These are phyloP conservation scores for Maudiozyma serrabonitensis DNA, from an alignment of 805 yeast species.

Conservation along the genomic window DNA sequence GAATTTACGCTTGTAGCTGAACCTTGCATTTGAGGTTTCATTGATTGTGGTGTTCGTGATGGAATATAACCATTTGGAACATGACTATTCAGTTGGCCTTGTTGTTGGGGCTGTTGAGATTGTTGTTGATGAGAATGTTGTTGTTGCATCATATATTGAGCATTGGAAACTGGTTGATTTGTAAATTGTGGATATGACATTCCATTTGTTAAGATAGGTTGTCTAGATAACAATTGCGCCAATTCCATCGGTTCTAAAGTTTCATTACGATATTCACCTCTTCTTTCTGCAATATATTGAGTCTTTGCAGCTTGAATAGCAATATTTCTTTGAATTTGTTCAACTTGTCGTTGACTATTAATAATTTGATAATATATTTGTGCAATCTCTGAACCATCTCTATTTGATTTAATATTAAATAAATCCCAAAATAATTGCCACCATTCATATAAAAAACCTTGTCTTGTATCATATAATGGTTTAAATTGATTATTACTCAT, in stretches of 20 bases:
- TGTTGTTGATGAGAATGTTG: neutral
- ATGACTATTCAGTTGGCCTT: neutral
- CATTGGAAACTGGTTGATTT: neutral
- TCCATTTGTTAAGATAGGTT: neutral
- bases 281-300: conserved; percentile 34
- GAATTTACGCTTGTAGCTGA: neutral
- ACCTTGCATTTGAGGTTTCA: neutral
- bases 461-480: conserved; percentile 58
- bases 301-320: conserved; percentile 37
- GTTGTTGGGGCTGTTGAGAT: neutral
- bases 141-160: neutral
- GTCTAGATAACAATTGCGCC: conserved; percentile 7
- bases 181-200: neutral
- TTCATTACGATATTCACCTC: conserved; percentile 29
- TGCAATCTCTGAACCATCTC: conserved; percentile 54
- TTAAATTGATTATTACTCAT: conserved; percentile 8
- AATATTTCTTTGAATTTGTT: conserved; percentile 45
- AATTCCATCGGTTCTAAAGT: conserved; percentile 20
- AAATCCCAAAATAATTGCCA: conserved; percentile 96
- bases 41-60: neutral
- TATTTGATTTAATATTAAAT: conserved; percentile 67
- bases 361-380: conserved; percentile 63
- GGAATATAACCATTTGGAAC: neutral
- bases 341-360: conserved; percentile 37
- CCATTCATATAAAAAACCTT: conserved; percentile 86